A percentile compares a stretch with the other conserved stretches of the same genome.
Evolutionary conservation across 2,329 filamentous ascomycete genomes (phyloP).

Genomic region (Dactylonectria macrodidyma): DNA sequence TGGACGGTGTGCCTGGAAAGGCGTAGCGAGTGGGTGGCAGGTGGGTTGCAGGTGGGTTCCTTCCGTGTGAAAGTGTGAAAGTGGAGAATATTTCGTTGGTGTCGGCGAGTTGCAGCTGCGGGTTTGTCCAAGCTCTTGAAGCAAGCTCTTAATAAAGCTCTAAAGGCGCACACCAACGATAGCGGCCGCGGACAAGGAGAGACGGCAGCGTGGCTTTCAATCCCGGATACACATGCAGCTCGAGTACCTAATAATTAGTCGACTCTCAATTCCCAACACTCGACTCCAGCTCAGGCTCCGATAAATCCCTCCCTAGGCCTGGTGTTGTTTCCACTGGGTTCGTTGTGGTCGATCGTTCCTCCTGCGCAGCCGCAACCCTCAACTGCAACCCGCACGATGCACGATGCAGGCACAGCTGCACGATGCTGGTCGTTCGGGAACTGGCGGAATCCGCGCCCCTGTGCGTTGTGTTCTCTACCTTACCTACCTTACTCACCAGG

Average conservation of each 20-base stretch:
- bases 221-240: background rate
- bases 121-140: slow-evolving; percentile 1
- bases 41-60: slow-evolving; percentile 1
- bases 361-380: slow-evolving; percentile 1
- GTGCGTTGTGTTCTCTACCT: no score
- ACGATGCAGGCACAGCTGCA: slow-evolving; percentile 29
- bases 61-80: slow-evolving; percentile 4
- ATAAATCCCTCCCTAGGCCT: background rate
- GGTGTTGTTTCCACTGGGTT: background rate
- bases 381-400: slow-evolving; percentile 7
- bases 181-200: background rate
- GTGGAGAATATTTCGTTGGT: slow-evolving; percentile 13
- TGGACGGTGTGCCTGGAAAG: slow-evolving; percentile 19
- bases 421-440: slow-evolving; percentile 20
- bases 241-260: background rate
- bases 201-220: background rate
- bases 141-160: no score
- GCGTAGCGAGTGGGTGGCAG: slow-evolving; percentile 21
- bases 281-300: background rate
- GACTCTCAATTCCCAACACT: background rate
- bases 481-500: background rate
- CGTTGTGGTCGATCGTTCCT: background rate
- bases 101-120: slow-evolving; percentile 13
- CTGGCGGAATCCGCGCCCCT: background rate
- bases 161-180: background rate